Evolutionary conservation across 176 grass and related monocot genomes (phyloP), one percentile per base, ranked within the genome.

Genomic region (Puya raimondii): DNA sequence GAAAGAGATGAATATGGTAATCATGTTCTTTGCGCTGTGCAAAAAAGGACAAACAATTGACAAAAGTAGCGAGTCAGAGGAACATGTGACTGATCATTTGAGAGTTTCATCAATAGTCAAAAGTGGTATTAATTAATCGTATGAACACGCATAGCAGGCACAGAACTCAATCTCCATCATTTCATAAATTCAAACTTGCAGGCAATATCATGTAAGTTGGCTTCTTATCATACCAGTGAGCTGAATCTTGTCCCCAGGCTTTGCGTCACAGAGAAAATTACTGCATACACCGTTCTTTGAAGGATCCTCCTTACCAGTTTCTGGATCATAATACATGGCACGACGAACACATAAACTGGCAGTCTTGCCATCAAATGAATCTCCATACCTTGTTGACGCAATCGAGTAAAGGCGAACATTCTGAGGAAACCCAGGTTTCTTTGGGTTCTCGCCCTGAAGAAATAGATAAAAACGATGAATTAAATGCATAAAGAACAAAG

Each of bases 321-420:
- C 86, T 48, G 89, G 89, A 80, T 97, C 89, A 79, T 97, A 92
- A 76, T 92, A 88, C 65, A 92, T 68, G 77, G 93, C 93, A 58
- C 89, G 88, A 4, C 89, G 79, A 65, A 97, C 93, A 66, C 93
- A 92, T 50, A 97, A 85, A 64, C 84, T 97, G 3, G 81, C 81
- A 50, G 86, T 92, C 79, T 70, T 87, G 59, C 93, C 93, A 67
- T 97, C 84, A 79, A 92, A 97, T 47, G 86, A 85, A 66, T 97
- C 93, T 67, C 93, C 89, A 64, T 90, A 97, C 66, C 89, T 82
- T 27, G 93, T 92, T 68, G 93, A 97, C 33, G 93, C 93, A 81
- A 97, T 90, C 57, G 89, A 97, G 79, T 97, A 97, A 23, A 97
- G 89, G 49, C 93, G 73, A 18, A 92, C 93, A 83, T 84, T 92